Percentiles rank a stretch among this genome's conserved stretches.
These are phyloP conservation scores for Moricandia moricandioides DNA, from an alignment of 345 rosid species.

Conservation along the genomic window DNA sequence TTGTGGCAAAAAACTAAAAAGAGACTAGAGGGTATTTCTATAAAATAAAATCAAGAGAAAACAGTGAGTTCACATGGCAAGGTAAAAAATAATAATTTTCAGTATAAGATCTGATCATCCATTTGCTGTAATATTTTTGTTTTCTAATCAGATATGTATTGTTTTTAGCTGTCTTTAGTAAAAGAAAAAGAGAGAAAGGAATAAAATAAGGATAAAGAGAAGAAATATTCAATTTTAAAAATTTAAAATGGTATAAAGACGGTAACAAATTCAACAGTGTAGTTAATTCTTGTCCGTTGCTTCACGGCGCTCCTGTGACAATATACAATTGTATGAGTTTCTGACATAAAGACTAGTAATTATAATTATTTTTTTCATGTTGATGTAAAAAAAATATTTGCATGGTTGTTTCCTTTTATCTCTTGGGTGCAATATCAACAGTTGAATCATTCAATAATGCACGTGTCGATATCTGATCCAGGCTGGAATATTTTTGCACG, in stretches of 20 bases:
- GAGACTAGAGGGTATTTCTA: too few species aligned
- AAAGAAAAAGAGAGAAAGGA: not conserved
- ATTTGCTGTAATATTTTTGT: slow-evolving; percentile 23
- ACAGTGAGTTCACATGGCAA: slow-evolving; percentile 29
- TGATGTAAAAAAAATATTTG: not conserved
- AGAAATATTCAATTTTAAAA: not conserved
- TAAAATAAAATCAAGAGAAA: not conserved
- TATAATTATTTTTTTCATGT: not conserved
- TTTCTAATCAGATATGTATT: not conserved
- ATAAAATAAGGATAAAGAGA: not conserved
- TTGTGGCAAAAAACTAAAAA: too few species aligned
- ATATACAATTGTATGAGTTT: not conserved
- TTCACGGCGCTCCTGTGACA: slow-evolving; percentile 38
- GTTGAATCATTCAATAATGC: not conserved
- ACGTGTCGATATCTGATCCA: slow-evolving; percentile 19
- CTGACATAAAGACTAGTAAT: not conserved
- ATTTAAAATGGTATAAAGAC: not conserved
- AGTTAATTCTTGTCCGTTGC: slow-evolving; percentile 36
- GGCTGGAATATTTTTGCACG: slow-evolving; percentile 12
- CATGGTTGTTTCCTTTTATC: not conserved
- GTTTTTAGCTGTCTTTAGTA: slow-evolving; percentile 7
- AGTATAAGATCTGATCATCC: slow-evolving; percentile 24
- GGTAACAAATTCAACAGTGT: slow-evolving; percentile 25
- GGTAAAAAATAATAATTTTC: not conserved
- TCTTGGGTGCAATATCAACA: not conserved